Evolutionary conservation across 768 basidiomycete species (phyloP), one percentile per base, ranked within the genome.

Genomic region (Tulasnella sp.): DNA sequence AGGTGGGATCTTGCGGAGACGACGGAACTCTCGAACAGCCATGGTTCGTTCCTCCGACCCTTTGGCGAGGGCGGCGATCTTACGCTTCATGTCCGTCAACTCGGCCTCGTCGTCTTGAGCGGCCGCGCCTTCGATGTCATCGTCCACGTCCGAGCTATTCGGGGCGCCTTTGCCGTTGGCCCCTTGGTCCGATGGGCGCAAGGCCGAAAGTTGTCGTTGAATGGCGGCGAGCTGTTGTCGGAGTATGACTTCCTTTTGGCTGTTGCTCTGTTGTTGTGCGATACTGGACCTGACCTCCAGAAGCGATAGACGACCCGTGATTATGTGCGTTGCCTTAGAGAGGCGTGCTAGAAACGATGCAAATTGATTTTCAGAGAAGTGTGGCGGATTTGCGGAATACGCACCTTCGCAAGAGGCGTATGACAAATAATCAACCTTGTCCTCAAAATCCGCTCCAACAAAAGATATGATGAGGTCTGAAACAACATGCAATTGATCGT

Each of bases 211-310:
- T 78, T 95, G 88, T 44, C 89, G 86, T 71, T 91, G 88, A 65
- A 92, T 92, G 22, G 90, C 90, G 1, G 89, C 86, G 16, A 91
- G 86, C 76, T 93, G 92, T 75, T 93, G 92, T 29, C 90, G 87
- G 2, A 94, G 84, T 82, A 92, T 93, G 77, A 89, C 90, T 73
- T 92, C 92, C 77, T 93, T 93, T 80, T 94, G 92, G 76, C 93
- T 92, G 72, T 90, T 92, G 32, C 90, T 90, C n/a, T 93, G 84
- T 4, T 88, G 88, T 78, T 94, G 91, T 75, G 91, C 90, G 12
- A 94, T 89, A 26, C 90, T 88, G 78, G 88, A 87, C 17, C 89
- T 87, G 0, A 94, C 90, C 78, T 94, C 92, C 26, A 87, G 87
- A 39, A 93, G 92, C 47, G 90, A 90, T 2, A 87, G 82, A 67